Percentiles rank a stretch among this genome's conserved stretches.
These are phyloP conservation scores for Schizosaccharomyces lindneri DNA, from an alignment of 805 yeast genomes.

Conservation along the genomic window DNA sequence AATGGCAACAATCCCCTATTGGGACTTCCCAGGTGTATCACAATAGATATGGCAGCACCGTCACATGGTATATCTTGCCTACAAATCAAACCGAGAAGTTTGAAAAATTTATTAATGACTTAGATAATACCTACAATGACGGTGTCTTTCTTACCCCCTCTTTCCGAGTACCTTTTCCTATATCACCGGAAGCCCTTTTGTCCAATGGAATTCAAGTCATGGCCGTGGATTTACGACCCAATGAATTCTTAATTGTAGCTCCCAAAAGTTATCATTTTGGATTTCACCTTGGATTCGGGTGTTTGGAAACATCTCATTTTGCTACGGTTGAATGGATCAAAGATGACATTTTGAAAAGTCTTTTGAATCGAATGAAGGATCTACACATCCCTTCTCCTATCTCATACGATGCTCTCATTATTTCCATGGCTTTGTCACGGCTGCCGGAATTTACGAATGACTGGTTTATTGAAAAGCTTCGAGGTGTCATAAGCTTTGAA, in stretches of 20 bases:
- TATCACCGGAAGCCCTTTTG: conserved; percentile 37
- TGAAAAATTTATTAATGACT: conserved; percentile 29
- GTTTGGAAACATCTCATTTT: conserved; percentile 18
- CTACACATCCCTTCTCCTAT: not conserved
- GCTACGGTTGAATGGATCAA: conserved; percentile 17
- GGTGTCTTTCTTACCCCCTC: conserved; percentile 20
- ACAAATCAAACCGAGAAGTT: conserved; percentile 35
- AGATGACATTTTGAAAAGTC: conserved; percentile 7
- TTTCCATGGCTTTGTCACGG: not conserved
- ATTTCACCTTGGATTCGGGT: conserved; percentile 62
- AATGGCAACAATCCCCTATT: conserved; percentile 95
- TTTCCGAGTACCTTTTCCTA: conserved; percentile 59
- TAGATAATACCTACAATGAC: conserved; percentile 57
- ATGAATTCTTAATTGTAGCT: conserved; percentile 61
- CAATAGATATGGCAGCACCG: conserved; percentile 71
- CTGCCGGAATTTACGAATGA: not conserved
- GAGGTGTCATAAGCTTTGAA: not conserved
- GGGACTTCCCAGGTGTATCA: conserved; percentile 75
- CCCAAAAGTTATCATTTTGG: conserved; percentile 85
- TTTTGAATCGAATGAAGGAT: not conserved
- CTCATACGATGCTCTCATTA: not conserved
- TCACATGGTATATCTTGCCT: conserved; percentile 89
- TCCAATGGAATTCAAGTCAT: conserved; percentile 22
- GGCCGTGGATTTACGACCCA: conserved; percentile 49
- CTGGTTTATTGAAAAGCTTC: not conserved